Evolutionary conservation across 495 filamentous ascomycete genomes (phyloP).

Genomic region (Aspergillus nanangensis): DNA sequence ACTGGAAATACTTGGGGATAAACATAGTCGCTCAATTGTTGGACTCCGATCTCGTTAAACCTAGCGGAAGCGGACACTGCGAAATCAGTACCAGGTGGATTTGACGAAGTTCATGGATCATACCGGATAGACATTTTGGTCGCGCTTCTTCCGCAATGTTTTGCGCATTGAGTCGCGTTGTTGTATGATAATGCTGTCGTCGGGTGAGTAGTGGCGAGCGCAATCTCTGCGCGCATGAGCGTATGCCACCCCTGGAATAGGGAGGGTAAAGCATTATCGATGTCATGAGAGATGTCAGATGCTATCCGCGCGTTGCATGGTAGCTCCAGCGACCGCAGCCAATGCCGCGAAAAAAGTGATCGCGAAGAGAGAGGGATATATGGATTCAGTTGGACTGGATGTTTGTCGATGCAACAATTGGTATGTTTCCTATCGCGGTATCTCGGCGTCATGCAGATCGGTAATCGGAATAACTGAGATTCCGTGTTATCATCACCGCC

Average conservation of each 20-base stretch:
- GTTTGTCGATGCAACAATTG: neutral
- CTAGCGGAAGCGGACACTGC: slow-evolving; percentile 58
- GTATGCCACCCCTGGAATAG: slow-evolving; percentile 31
- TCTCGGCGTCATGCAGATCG: slow-evolving; percentile 23
- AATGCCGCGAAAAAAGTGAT: slow-evolving; percentile 7
- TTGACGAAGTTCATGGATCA: neutral
- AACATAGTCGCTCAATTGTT: slow-evolving; percentile 81
- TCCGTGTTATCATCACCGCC: slow-evolving; percentile 22
- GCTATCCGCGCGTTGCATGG: slow-evolving; percentile 13
- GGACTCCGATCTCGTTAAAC: slow-evolving; percentile 89
- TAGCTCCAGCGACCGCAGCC: slow-evolving; percentile 14
- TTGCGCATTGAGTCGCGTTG: slow-evolving; percentile 25
- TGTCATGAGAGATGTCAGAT: slow-evolving; percentile 11
- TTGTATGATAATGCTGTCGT: slow-evolving; percentile 14
- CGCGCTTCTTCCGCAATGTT: slow-evolving; percentile 12
- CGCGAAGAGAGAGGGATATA: neutral
- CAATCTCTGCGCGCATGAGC: slow-evolving; percentile 23
- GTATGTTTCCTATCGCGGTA: slow-evolving; percentile 25
- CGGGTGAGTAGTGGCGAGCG: slow-evolving; percentile 17
- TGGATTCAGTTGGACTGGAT: neutral
- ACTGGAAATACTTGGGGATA: slow-evolving; percentile 78
- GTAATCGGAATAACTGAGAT: slow-evolving; percentile 11
- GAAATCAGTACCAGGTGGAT: slow-evolving; percentile 19
- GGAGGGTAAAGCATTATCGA: slow-evolving; percentile 29
- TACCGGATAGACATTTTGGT: slow-evolving; percentile 34